A percentile compares a stretch with the other conserved stretches of the same genome.
Evolutionary conservation across 345 rosid species (phyloP).

Genomic region (Camelina neglecta): DNA sequence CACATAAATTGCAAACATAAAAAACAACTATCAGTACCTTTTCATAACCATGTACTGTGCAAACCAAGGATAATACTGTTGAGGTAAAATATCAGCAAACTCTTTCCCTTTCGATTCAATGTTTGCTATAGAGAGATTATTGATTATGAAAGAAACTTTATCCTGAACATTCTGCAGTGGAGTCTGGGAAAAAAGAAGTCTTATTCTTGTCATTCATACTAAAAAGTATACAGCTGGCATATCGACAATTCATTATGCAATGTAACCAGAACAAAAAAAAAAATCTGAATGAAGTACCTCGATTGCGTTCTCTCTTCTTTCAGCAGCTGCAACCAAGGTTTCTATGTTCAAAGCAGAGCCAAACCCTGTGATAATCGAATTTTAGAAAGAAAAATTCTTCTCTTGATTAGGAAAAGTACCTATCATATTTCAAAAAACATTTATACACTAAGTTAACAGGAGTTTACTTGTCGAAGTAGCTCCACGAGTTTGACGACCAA

Average conservation of each 20-base stretch:
- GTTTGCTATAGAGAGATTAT: conserved; percentile 82
- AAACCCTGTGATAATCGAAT: conserved; percentile 61
- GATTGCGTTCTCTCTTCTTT: conserved; percentile 83
- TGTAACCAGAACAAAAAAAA: conserved; percentile 4
- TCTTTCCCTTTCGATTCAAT: conserved; percentile 85
- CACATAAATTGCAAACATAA: conserved; percentile 3
- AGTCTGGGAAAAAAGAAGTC: conserved; percentile 55
- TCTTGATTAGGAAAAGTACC: background rate
- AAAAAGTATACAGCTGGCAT: conserved; percentile 5
- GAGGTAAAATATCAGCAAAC: conserved; percentile 77
- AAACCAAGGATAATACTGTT: conserved; percentile 91
- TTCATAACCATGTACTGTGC: conserved; percentile 99
- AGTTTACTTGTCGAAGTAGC: conserved; percentile 79
- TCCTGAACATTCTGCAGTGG: conserved; percentile 85
- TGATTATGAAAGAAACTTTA: conserved; percentile 88
- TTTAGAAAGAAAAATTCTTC: conserved; percentile 21
- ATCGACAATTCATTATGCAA: conserved; percentile 21
- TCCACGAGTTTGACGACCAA: conserved; percentile 67
- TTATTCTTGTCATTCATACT: conserved; percentile 15
- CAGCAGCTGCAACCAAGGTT: conserved; percentile 96
- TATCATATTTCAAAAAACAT: conserved; percentile 2
- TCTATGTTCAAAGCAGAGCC: conserved; percentile 97
- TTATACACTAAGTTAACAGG: conserved; percentile 27
- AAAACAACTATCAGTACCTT: conserved; percentile 51
- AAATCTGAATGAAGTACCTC: conserved; percentile 58